These are phyloP conservation scores for Trichaptum fuscoviolaceum DNA, from an alignment of 768 basidiomycete species.

Conservation along the genomic window DNA sequence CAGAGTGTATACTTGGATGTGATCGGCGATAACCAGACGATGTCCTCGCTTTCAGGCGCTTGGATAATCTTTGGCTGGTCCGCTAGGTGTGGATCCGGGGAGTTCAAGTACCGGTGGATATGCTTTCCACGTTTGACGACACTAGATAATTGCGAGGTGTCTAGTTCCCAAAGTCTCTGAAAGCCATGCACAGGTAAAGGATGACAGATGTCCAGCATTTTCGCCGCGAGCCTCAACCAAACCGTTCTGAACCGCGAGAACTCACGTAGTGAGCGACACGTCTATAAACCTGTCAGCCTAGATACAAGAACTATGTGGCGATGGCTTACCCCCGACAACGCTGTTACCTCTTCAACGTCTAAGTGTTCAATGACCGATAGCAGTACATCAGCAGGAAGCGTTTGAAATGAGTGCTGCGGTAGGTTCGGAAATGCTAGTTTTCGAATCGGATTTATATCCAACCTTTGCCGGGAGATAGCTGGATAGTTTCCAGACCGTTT, in stretches of 20 bases:
- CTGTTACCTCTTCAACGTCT: background rate
- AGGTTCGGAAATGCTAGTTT: background rate
- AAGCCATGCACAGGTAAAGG: background rate
- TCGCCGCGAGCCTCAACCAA: background rate
- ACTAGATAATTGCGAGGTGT: background rate
- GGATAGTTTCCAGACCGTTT: background rate
- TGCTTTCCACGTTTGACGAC: background rate
- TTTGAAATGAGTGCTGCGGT: background rate
- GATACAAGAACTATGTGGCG: background rate
- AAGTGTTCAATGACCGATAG: background rate
- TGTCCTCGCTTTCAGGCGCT: conserved; percentile 38
- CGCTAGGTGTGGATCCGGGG: background rate
- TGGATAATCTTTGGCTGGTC: background rate
- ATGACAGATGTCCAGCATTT: background rate
- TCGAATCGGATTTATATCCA: background rate
- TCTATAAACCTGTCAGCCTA: background rate
- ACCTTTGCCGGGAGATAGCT: background rate
- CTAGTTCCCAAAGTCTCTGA: background rate
- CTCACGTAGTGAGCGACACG: background rate
- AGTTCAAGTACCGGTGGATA: background rate
- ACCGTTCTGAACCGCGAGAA: background rate
- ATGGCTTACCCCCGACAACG: background rate
- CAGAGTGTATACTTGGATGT: conserved; percentile 74
- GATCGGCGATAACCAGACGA: conserved; percentile 75
- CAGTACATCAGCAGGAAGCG: background rate